phyloP scores from a whole-genome alignment of 352 stramenopile genomes.

The Phytophthora hibernalis region DNA sequence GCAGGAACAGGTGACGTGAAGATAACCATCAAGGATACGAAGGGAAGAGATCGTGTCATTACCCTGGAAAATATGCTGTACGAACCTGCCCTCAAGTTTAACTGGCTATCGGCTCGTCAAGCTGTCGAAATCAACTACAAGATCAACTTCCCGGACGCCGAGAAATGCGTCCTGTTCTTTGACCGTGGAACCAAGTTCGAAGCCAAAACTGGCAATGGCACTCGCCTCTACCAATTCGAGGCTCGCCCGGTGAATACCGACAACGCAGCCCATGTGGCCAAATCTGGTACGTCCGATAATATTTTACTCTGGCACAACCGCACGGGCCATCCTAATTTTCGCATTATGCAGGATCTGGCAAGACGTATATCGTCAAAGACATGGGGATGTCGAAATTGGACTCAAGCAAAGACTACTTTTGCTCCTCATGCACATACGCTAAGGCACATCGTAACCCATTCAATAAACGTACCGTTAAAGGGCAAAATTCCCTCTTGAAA shows the following conservation, averaged over 20 bases:
- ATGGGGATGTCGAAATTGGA: not conserved
- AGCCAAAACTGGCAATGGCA: conserved; percentile 5
- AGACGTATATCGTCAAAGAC: not conserved
- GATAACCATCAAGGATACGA: conserved; percentile 13
- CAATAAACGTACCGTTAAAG: conserved; percentile 27
- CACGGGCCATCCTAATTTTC: no score
- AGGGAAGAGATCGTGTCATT: conserved; percentile 8
- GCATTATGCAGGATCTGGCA: conserved; percentile 2
- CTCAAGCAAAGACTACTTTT: conserved; percentile 17
- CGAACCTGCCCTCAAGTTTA: conserved; percentile 12
- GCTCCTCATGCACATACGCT: conserved; percentile 16
- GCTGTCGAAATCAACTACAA: conserved; percentile 17
- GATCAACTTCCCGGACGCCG: conserved; percentile 22
- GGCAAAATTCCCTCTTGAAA: conserved; percentile 17
- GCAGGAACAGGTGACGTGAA: conserved; percentile 9
- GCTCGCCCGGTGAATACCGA: not conserved
- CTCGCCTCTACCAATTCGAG: conserved; percentile 17
- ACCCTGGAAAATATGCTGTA: conserved; percentile 10
- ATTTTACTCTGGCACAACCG: conserved; percentile 4
- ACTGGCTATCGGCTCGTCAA: no score
- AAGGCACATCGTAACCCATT: conserved; percentile 24
- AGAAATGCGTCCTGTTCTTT: conserved; percentile 22
- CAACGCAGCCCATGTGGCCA: not conserved
- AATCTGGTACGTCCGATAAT: conserved; percentile 8
- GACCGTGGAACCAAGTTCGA: conserved; percentile 10